These are phyloP conservation scores for Aureobasidium lini DNA, from an alignment of 2,329 filamentous ascomycete genomes.

Conservation along the genomic window DNA sequence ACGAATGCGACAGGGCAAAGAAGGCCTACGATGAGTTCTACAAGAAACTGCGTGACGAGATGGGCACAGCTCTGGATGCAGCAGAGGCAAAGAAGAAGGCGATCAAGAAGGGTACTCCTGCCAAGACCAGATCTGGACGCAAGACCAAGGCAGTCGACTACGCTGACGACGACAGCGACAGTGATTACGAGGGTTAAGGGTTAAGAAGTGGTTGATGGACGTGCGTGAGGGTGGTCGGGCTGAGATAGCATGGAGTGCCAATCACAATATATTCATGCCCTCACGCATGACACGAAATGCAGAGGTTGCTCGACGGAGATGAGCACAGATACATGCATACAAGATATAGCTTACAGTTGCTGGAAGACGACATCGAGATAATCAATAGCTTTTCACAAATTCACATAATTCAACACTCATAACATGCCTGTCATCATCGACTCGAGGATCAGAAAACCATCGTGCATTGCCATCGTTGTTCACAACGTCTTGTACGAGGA, in stretches of 20 bases:
- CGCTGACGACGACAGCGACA: background rate
- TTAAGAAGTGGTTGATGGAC: no score
- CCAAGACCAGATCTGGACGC: background rate
- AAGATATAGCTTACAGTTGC: no score
- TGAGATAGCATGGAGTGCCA: background rate
- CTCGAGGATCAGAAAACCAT: no score
- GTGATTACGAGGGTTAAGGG: background rate
- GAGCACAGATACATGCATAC: no score
- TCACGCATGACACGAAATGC: no score
- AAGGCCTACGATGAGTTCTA: background rate
- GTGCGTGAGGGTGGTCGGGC: no score
- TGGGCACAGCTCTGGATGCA: background rate
- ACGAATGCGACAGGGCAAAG: background rate
- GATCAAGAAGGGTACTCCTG: background rate
- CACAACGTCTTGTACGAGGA: no score
- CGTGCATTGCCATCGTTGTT: no score
- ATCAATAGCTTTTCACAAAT: background rate
- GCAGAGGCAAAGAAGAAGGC: background rate
- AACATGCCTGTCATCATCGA: no score
- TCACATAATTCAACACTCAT: no score
- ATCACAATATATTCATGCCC: background rate
- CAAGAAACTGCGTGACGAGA: background rate
- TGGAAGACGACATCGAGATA: background rate
- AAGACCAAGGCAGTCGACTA: conserved; percentile 1
- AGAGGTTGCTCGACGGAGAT: no score